A percentile compares a stretch with the other conserved stretches of the same genome.
Conservation (phyloP, 1,139 yeast genomes). For the Scheffersomyces quercinus region DNA sequence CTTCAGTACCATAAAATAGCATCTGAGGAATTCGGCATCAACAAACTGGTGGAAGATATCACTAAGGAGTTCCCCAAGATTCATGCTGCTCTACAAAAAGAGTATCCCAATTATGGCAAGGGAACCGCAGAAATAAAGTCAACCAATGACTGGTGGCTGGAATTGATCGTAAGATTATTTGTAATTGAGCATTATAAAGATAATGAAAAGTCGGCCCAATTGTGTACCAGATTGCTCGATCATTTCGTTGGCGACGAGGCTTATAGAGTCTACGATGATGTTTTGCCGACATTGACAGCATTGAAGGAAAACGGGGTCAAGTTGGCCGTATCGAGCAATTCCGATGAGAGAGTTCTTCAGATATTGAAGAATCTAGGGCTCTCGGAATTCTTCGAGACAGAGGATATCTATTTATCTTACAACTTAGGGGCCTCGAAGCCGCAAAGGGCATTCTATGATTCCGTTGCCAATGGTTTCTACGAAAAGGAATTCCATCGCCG, state of each 20-base stretch:
- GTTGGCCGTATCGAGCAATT: constrained; percentile 56
- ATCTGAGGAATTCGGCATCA: constrained; percentile 40
- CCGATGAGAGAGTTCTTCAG: constrained; percentile 52
- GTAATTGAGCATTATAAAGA: constrained; percentile 23
- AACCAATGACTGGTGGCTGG: constrained; percentile 60
- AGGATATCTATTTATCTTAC: constrained; percentile 51
- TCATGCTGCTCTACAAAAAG: constrained; percentile 23
- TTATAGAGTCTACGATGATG: constrained; percentile 55
- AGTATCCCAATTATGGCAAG: constrained; percentile 66
- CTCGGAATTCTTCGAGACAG: constrained; percentile 34
- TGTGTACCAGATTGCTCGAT: constrained; percentile 42
- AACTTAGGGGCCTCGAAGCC: constrained; percentile 59
- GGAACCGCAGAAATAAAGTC: constrained; percentile 17
- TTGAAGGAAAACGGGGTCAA: constrained; percentile 32
- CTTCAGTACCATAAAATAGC: constrained; percentile 54
- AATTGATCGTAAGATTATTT: constrained; percentile 46
- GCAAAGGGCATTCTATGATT: constrained; percentile 43
- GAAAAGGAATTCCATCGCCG: constrained; percentile 5
- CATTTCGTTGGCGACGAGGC: constrained; percentile 53
- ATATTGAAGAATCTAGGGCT: constrained; percentile 49
- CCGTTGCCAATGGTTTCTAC: constrained; percentile 22
- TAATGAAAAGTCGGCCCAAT: constrained; percentile 18
- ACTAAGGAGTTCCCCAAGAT: constrained; percentile 28
- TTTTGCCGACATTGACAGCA: constrained; percentile 43
- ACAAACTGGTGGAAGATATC: constrained; percentile 29